Conservation (phyloP, 352 stramenopile genomes). For the Poterioochromonas sp. region DNA sequence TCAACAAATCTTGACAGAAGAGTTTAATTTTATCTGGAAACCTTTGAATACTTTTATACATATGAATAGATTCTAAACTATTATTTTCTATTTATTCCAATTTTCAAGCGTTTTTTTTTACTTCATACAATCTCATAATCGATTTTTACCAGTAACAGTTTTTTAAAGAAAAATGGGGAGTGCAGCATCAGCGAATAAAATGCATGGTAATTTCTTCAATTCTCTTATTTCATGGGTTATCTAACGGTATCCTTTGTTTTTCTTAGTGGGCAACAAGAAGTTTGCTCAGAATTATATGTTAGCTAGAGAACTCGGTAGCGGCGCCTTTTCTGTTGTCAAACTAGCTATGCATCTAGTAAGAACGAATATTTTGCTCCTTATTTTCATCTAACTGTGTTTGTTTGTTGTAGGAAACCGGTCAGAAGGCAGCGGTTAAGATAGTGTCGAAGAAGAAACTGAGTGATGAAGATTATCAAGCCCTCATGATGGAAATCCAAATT, state of each 20-base stretch:
- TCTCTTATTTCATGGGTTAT: background rate
- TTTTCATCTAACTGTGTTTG: background rate
- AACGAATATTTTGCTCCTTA: background rate
- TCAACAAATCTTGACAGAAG: too few species aligned
- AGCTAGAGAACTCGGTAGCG: conserved; percentile 18
- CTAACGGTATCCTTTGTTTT: background rate
- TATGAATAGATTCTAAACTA: too few species aligned
- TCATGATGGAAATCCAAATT: conserved; percentile 69
- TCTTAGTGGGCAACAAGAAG: background rate
- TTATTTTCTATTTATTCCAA: too few species aligned
- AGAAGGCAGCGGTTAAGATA: conserved; percentile 20
- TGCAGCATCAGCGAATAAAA: background rate
- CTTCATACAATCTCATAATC: too few species aligned
- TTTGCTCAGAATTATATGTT: conserved; percentile 21
- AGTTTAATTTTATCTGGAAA: too few species aligned
- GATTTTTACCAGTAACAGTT: too few species aligned
- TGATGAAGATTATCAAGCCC: conserved; percentile 59
- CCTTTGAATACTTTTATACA: too few species aligned
- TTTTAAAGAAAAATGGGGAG: background rate
- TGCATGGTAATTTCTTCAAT: background rate
- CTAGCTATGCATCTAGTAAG: background rate
- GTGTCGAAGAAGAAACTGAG: conserved; percentile 26
- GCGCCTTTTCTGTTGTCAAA: conserved; percentile 24
- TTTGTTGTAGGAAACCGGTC: conserved; percentile 6
- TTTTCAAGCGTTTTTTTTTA: too few species aligned